These are phyloP conservation scores for Boletellus dicymbophilus DNA, from an alignment of 1,284 basidiomycete species.

Conservation along the genomic window DNA sequence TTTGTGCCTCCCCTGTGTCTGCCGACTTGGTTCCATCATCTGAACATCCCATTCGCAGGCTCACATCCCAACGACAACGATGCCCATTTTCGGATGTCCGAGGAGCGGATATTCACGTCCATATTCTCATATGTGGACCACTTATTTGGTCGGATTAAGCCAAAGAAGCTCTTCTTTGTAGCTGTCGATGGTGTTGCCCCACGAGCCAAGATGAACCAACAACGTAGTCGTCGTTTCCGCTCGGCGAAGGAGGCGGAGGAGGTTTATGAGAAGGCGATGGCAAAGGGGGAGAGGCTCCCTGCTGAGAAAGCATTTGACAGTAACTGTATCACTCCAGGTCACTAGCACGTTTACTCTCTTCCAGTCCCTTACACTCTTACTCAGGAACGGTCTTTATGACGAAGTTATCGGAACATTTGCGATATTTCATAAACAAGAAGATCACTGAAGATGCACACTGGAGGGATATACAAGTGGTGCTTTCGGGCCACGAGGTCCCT, in stretches of 20 bases:
- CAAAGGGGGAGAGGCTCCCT: conserved; percentile 90
- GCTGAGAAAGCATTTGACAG: conserved; percentile 96
- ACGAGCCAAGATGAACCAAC: conserved; percentile 99
- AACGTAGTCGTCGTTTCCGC: conserved; percentile 94
- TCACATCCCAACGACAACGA: conserved; percentile 95
- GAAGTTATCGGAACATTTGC: conserved; percentile 82
- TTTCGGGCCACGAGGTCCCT: conserved; percentile 96
- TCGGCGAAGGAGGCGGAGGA: conserved; percentile 93
- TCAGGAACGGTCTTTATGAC: conserved; percentile 99
- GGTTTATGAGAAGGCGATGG: conserved; percentile 78
- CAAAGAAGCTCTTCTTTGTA: conserved; percentile 97
- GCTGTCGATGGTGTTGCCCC: conserved; percentile 98
- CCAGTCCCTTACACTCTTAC: too few species aligned
- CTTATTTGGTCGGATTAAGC: conserved; percentile 96
- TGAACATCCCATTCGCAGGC: too few species aligned
- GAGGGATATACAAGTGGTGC: conserved; percentile 97
- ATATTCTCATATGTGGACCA: conserved; percentile 98
- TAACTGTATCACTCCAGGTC: conserved; percentile 97
- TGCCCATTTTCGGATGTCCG: conserved; percentile 92
- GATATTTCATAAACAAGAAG: conserved; percentile 97
- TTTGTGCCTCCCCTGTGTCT: background rate
- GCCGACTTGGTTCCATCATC: background rate
- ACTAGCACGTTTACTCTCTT: too few species aligned
- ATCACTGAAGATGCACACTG: conserved; percentile 95
- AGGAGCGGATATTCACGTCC: conserved; percentile 96